These are phyloP conservation scores for Leishmania mexicana DNA, from an alignment of 208 protist species.

Conservation along the genomic window DNA sequence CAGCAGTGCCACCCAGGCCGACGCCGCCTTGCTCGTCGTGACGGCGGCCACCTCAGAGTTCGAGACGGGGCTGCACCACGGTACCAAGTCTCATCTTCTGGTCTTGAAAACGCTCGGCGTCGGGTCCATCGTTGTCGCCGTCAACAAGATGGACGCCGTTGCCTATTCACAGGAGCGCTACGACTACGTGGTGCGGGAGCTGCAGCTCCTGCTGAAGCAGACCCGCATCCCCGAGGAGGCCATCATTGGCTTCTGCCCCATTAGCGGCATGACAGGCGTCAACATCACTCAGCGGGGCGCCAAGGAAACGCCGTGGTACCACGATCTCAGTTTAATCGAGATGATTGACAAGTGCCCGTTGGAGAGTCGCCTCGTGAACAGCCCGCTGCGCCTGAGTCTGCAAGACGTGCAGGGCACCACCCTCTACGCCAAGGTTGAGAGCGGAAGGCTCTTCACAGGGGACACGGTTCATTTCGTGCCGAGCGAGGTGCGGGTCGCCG, in stretches of 20 bases:
- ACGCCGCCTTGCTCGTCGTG: conserved; percentile 98
- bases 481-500: conserved; percentile 48
- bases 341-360: conserved; percentile 78
- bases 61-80: conserved; percentile 97
- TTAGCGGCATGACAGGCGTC: conserved; percentile 75
- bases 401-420: conserved; percentile 66
- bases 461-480: conserved; percentile 64
- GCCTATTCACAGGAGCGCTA: conserved; percentile 92
- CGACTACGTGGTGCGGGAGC: conserved; percentile 89
- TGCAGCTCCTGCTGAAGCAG: conserved; percentile 94
- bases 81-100: conserved; percentile 97
- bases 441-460: conserved; percentile 55
- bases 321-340: conserved; percentile 64
- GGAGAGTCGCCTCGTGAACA: conserved; percentile 64
- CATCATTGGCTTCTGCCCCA: conserved; percentile 73
- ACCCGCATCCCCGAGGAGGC: conserved; percentile 78
- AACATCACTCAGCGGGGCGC: conserved; percentile 53
- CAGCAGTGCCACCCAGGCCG: conserved; percentile 96
- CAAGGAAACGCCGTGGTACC: conserved; percentile 68
- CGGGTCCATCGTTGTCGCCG: conserved; percentile 94
- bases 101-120: conserved; percentile 98
- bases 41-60: conserved; percentile 97
- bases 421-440: conserved; percentile 81
- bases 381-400: conserved; percentile 72
- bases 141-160: conserved; percentile 99